Conservation (phyloP, 352 stramenopile genomes). For the Phytophthora europaea region DNA sequence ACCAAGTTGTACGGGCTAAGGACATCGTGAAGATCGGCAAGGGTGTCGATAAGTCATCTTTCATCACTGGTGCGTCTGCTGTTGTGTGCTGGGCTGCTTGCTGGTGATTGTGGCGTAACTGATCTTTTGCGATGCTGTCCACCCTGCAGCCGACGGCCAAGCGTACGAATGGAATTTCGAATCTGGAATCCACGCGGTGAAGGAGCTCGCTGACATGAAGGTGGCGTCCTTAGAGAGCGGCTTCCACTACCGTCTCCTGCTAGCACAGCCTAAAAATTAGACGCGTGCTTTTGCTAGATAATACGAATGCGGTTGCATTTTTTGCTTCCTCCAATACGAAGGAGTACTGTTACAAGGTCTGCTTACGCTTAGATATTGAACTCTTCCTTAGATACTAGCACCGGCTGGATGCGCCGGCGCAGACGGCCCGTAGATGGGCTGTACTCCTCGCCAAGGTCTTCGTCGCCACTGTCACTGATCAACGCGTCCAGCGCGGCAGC, state of each 20-base stretch:
- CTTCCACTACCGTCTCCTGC: slow-evolving; percentile 76
- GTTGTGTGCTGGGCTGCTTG: neutral
- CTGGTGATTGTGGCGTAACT: slow-evolving; percentile 3
- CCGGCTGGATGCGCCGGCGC: slow-evolving; percentile 64
- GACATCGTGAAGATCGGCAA: slow-evolving; percentile 76
- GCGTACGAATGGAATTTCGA: slow-evolving; percentile 85
- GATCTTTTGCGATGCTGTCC: neutral
- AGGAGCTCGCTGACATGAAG: slow-evolving; percentile 46
- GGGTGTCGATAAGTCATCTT: slow-evolving; percentile 79
- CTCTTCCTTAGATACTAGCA: slow-evolving; percentile 62
- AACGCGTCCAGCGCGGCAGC: slow-evolving; percentile 26
- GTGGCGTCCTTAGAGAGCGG: slow-evolving; percentile 77
- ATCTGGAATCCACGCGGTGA: slow-evolving; percentile 57
- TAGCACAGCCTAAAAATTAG: slow-evolving; percentile 50
- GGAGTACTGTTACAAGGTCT: slow-evolving; percentile 41
- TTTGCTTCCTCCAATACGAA: slow-evolving; percentile 31
- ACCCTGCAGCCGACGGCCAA: slow-evolving; percentile 53
- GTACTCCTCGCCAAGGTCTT: slow-evolving; percentile 34
- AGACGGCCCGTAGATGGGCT: slow-evolving; percentile 44
- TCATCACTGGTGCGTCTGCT: slow-evolving; percentile 60
- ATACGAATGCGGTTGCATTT: slow-evolving; percentile 30
- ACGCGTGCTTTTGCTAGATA: slow-evolving; percentile 11
- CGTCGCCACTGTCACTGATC: slow-evolving; percentile 31
- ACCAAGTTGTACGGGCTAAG: slow-evolving; percentile 50
- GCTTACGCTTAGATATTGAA: slow-evolving; percentile 59